These are phyloP conservation scores for Lasiosphaeris hirsuta DNA, from an alignment of 495 filamentous ascomycete genomes.

Conservation along the genomic window DNA sequence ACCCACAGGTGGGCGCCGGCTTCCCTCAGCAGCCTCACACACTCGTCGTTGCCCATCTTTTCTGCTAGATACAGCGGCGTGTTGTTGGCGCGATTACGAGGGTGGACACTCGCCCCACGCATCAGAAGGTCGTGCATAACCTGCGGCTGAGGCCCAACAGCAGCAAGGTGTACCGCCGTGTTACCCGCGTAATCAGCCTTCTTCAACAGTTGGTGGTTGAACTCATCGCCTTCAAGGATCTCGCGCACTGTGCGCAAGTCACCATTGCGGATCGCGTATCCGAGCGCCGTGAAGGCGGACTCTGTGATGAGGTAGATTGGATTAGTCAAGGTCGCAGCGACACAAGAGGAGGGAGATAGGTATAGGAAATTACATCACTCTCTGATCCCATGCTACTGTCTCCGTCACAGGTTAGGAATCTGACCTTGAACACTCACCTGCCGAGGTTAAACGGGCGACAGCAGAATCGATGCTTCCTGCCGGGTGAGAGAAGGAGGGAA, in stretches of 20 bases:
- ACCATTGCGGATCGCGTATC: slow-evolving; percentile 75
- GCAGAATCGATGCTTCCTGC: slow-evolving; percentile 42
- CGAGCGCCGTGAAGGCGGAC: slow-evolving; percentile 65
- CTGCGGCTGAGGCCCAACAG: slow-evolving; percentile 42
- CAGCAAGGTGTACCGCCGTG: slow-evolving; percentile 68
- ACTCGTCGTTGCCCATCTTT: slow-evolving; percentile 50
- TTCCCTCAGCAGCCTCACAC: slow-evolving; percentile 57
- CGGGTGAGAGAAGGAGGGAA: slow-evolving; percentile 67
- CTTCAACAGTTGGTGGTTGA: slow-evolving; percentile 62
- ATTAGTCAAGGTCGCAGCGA: background rate
- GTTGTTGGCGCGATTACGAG: slow-evolving; percentile 74
- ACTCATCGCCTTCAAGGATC: slow-evolving; percentile 61
- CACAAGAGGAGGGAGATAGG: background rate
- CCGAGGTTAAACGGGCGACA: slow-evolving; percentile 31
- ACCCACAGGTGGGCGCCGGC: slow-evolving; percentile 38
- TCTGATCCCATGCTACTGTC: background rate
- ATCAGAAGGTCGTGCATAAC: slow-evolving; percentile 70
- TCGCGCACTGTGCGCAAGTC: slow-evolving; percentile 60
- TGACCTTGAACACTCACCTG: slow-evolving; percentile 19
- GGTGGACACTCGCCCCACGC: slow-evolving; percentile 81
- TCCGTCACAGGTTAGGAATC: background rate
- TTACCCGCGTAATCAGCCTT: slow-evolving; percentile 85
- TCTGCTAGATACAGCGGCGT: slow-evolving; percentile 80
- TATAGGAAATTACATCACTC: background rate
- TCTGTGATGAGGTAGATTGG: slow-evolving; percentile 23